Conservation (phyloP, 2,329 filamentous ascomycete species). For the Cladorrhinum sp. region DNA sequence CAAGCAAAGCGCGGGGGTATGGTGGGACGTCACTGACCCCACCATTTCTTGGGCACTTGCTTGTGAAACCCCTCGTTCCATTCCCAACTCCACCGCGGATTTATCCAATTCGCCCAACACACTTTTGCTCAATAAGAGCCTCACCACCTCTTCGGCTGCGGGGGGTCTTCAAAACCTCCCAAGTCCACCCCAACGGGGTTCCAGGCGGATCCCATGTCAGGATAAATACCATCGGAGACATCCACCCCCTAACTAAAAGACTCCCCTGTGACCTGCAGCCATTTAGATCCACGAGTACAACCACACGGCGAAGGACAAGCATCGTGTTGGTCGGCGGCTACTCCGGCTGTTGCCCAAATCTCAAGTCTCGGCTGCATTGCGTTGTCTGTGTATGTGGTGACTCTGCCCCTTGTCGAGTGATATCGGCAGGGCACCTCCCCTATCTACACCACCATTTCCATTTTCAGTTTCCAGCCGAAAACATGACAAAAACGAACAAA, state of each 20-base stretch:
- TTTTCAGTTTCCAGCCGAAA: conserved; percentile 18
- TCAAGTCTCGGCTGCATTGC: conserved; percentile 3
- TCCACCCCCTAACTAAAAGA: conserved; percentile 2
- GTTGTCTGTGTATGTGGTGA: not conserved
- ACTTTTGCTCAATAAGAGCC: conserved; percentile 9
- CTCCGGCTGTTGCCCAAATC: not conserved
- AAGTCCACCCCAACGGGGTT: not conserved
- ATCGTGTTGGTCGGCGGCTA: not conserved
- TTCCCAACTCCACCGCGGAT: conserved; percentile 9
- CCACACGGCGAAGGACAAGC: not conserved
- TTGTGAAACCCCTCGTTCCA: conserved; percentile 3
- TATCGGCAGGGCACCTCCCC: not conserved
- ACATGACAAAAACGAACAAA: conserved; percentile 14
- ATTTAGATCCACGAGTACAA: not conserved
- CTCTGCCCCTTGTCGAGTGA: not conserved
- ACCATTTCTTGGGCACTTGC: not conserved
- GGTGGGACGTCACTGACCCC: not conserved
- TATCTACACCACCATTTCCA: conserved; percentile 16
- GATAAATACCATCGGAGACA: conserved; percentile 6
- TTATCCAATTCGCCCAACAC: conserved; percentile 9
- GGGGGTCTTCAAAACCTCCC: not conserved
- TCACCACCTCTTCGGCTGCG: not conserved
- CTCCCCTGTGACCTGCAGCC: not conserved
- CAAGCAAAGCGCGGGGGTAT: conserved; percentile 1
- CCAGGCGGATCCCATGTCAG: not conserved